phyloP scores from a whole-genome alignment of 495 filamentous ascomycete species.

The Podospora fimiseda region DNA sequence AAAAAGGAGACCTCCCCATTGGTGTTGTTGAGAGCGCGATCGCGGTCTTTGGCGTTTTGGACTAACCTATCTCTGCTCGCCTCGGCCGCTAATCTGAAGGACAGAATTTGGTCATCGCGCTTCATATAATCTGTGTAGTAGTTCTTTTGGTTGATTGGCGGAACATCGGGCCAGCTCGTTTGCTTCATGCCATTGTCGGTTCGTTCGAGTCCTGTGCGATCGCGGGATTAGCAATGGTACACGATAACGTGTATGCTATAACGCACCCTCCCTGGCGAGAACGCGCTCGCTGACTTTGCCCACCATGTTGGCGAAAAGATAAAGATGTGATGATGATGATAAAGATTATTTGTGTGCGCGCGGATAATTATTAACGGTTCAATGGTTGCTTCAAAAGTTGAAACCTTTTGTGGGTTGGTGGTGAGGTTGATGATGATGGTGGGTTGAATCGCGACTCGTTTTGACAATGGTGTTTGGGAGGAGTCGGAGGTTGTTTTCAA shows the following conservation, averaged over 20 bases:
- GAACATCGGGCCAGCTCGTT: slow-evolving; percentile 86
- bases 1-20: slow-evolving; percentile 54
- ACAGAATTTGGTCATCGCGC: slow-evolving; percentile 91
- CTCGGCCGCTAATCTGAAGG: slow-evolving; percentile 78
- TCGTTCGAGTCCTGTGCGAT: slow-evolving; percentile 69
- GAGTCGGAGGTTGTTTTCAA: too few relatives aligned
- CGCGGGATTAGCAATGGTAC: slow-evolving; percentile 9
- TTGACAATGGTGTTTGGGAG: slow-evolving; percentile 4
- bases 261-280: slow-evolving; percentile 44
- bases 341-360: background rate
- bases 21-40: slow-evolving; percentile 71
- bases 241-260: background rate
- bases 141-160: slow-evolving; percentile 97
- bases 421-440: too few relatives aligned
- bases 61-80: slow-evolving; percentile 71
- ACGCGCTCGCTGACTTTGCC: slow-evolving; percentile 51
- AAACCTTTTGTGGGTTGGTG: background rate
- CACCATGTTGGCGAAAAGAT: slow-evolving; percentile 36
- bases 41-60: slow-evolving; percentile 75
- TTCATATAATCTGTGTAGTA: slow-evolving; percentile 99
- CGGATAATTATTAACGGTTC: background rate
- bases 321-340: background rate
- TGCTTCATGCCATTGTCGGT: slow-evolving; percentile 97
- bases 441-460: too few relatives aligned
- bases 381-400: background rate